phyloP scores from a whole-genome alignment of 495 filamentous ascomycete species.

The Melanomma pulvis-pyrius region DNA sequence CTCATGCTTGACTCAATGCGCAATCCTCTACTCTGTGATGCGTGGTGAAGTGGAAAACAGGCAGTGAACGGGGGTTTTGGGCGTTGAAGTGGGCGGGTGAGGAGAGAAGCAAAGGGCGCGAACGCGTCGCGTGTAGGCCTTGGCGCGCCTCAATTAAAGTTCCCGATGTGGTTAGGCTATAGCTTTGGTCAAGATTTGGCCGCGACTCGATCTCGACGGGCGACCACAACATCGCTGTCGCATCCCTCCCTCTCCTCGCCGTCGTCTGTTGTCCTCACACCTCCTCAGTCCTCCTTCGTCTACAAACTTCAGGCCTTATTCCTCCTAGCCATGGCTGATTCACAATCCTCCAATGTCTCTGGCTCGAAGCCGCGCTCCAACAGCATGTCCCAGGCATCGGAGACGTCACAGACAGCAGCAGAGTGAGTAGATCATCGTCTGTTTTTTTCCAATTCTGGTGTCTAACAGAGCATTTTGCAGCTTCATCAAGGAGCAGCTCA shows the following conservation, averaged over 20 bases:
- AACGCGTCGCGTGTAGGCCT: not conserved
- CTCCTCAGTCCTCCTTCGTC: not conserved
- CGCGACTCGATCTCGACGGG: not conserved
- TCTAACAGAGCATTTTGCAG: constrained; percentile 45
- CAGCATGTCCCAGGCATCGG: constrained; percentile 62
- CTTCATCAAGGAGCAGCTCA: constrained; percentile 86
- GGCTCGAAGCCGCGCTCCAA: constrained; percentile 32
- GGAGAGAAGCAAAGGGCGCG: not conserved
- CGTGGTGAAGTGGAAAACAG: not conserved
- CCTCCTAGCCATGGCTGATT: constrained; percentile 12
- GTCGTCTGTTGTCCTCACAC: not conserved
- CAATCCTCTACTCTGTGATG: not conserved
- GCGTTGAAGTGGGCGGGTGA: not conserved
- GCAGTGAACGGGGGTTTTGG: not conserved
- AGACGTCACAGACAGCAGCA: constrained; percentile 80
- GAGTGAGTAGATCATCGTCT: constrained; percentile 55
- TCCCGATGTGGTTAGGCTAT: not conserved
- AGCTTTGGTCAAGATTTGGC: not conserved
- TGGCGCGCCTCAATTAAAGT: not conserved
- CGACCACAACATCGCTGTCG: not conserved
- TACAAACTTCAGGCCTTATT: too few relatives aligned
- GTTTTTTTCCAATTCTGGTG: not conserved
- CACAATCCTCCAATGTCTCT: constrained; percentile 15
- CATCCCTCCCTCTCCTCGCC: not conserved
- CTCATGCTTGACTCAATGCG: constrained; percentile 42